Conservation (phyloP, 768 basidiomycete species). For the Trametes gibbosa region DNA sequence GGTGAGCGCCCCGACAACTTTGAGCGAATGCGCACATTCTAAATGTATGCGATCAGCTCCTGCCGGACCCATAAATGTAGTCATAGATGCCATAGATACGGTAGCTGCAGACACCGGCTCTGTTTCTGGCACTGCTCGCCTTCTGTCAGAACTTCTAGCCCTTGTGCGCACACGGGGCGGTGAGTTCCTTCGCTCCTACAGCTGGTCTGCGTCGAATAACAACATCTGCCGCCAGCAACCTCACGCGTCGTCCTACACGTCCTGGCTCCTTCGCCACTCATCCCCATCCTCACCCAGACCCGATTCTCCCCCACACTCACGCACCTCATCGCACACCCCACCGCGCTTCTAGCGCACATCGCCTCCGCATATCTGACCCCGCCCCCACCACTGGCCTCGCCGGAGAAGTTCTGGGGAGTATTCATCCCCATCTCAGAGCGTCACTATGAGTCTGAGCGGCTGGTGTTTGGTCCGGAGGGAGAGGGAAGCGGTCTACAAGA, state of each 20-base stretch:
- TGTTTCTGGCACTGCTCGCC: constrained; percentile 47
- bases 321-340: constrained; percentile 67
- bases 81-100: constrained; percentile 74
- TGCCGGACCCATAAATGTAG: constrained; percentile 51
- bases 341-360: constrained; percentile 65
- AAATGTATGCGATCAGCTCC: constrained; percentile 31
- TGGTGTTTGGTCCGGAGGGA: constrained; percentile 54
- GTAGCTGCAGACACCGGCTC: constrained; percentile 59
- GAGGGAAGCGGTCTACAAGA: constrained; percentile 50
- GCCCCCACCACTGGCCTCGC: constrained; percentile 56
- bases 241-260: constrained; percentile 64
- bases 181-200: constrained; percentile 30
- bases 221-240: constrained; percentile 34
- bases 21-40: background rate
- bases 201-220: background rate
- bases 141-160: constrained; percentile 47
- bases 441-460: constrained; percentile 51
- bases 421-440: constrained; percentile 71
- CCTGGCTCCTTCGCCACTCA: constrained; percentile 45
- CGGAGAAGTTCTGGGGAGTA: constrained; percentile 78
- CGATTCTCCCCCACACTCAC: constrained; percentile 62
- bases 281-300: constrained; percentile 57
- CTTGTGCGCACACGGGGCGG: constrained; percentile 48
- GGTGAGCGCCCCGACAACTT: constrained; percentile 22
- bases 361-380: constrained; percentile 67